Evolutionary conservation across 2,329 filamentous ascomycete species (phyloP).

Genomic region (Pestalotiopsis sp.): DNA sequence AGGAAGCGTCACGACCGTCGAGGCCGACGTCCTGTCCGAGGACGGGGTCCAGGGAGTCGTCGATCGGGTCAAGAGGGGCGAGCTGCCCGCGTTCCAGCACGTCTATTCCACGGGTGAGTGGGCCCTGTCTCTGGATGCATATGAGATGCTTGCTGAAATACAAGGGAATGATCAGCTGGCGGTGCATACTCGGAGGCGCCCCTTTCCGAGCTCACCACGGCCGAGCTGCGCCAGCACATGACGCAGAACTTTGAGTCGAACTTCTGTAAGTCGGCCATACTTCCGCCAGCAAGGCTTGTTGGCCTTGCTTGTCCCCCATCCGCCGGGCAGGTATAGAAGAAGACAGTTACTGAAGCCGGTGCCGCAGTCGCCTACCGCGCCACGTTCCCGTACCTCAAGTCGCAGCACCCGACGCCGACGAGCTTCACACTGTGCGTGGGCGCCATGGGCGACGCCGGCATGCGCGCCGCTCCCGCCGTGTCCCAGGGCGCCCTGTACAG

Average conservation of each 20-base stretch:
- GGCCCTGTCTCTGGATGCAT: neutral
- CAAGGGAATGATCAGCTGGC: conserved; percentile 21
- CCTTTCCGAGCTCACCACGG: conserved; percentile 21
- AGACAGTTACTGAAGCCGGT: no score
- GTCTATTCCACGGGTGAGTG: conserved; percentile 33
- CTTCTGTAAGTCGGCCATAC: conserved; percentile 27
- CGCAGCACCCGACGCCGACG: conserved; percentile 22
- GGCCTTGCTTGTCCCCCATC: no score
- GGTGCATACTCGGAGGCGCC: conserved; percentile 22
- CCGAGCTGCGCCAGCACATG: conserved; percentile 22
- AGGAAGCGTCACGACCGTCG: conserved; percentile 28
- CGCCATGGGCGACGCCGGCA: conserved; percentile 24
- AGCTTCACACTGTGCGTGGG: conserved; percentile 35
- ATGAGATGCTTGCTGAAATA: neutral
- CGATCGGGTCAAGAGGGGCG: conserved; percentile 32
- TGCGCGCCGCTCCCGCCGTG: conserved; percentile 24
- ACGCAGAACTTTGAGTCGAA: conserved; percentile 28
- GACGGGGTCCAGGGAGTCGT: conserved; percentile 32
- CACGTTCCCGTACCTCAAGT: conserved; percentile 32
- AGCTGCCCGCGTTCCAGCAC: conserved; percentile 37
- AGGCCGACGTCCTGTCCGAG: conserved; percentile 32
- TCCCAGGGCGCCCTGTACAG: conserved; percentile 38
- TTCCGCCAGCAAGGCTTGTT: no score
- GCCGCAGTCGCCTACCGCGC: conserved; percentile 32
- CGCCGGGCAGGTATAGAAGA: no score